These are phyloP conservation scores for Aspergillus novoparasiticus DNA, from an alignment of 2,329 filamentous ascomycete genomes.

Conservation along the genomic window DNA sequence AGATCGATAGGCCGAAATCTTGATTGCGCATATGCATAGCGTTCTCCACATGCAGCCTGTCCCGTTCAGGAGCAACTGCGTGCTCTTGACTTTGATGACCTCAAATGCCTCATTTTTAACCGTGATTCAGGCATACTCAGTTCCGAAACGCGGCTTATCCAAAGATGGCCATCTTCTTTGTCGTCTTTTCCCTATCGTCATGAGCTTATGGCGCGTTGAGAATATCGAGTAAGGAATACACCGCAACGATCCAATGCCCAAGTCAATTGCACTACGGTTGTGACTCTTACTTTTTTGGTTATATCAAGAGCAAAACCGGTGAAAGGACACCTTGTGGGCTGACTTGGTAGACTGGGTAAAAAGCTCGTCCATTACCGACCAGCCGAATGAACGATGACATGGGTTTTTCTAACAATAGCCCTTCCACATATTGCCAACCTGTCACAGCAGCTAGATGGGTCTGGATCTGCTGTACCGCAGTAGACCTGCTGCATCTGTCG, in stretches of 20 bases:
- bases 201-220: not conserved
- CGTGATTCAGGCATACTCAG: too few species aligned
- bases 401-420: not conserved
- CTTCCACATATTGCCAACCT: slow-evolving; percentile 6
- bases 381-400: not conserved
- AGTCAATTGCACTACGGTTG: too few species aligned
- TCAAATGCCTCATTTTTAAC: not conserved
- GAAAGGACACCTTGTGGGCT: not conserved
- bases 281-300: not conserved
- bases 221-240: not conserved
- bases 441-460: not conserved
- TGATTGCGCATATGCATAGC: not conserved
- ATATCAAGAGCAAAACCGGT: not conserved
- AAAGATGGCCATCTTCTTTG: not conserved
- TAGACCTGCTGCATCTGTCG: not conserved
- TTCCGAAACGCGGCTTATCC: not conserved
- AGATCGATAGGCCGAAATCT: not conserved
- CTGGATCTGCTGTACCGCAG: slow-evolving; percentile 7
- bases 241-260: not conserved
- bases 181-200: too few species aligned
- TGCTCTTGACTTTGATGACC: not conserved
- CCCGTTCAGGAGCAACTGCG: not conserved
- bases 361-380: not conserved
- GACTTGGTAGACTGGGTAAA: not conserved
- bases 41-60: slow-evolving; percentile 7